phyloP scores from a whole-genome alignment of 495 filamentous ascomycete genomes.

The Penicillium steckii region DNA sequence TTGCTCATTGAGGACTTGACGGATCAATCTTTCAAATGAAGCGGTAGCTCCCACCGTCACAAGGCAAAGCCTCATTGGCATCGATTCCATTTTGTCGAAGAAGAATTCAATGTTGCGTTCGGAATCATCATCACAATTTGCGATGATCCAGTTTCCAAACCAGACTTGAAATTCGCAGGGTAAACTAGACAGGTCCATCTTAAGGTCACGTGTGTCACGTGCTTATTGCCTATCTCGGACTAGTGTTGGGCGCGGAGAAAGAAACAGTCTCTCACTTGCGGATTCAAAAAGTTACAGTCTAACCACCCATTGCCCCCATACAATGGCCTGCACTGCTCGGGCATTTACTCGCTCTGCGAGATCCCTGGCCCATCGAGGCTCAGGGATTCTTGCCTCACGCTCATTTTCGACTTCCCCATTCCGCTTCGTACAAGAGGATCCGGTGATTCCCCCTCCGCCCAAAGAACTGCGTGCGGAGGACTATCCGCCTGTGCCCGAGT shows the following conservation, averaged over 20 bases:
- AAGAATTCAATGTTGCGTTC: neutral
- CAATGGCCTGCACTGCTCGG: conserved; percentile 44
- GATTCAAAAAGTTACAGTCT: conserved; percentile 9
- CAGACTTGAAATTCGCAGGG: neutral
- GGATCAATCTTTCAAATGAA: conserved; percentile 68
- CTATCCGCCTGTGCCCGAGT: conserved; percentile 32
- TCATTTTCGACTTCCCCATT: conserved; percentile 41
- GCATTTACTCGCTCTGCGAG: conserved; percentile 39
- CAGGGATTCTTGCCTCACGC: conserved; percentile 26
- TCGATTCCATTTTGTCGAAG: neutral
- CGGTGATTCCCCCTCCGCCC: conserved; percentile 30
- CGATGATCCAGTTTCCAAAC: neutral
- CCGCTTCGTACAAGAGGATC: conserved; percentile 39
- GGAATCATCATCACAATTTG: neutral
- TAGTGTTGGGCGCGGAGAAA: conserved; percentile 11
- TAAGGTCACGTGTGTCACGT: neutral
- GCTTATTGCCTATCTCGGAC: neutral
- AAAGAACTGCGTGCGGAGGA: conserved; percentile 34
- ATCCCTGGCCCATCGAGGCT: conserved; percentile 29
- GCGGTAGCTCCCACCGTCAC: conserved; percentile 93
- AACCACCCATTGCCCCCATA: conserved; percentile 10
- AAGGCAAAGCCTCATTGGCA: conserved; percentile 56
- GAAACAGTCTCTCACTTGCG: conserved; percentile 3
- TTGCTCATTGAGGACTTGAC: conserved; percentile 55
- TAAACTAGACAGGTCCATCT: neutral